A percentile compares a stretch with the other conserved stretches of the same genome.
phyloP scores from a whole-genome alignment of 805 yeast species.

The Kluyveromyces siamensis region DNA sequence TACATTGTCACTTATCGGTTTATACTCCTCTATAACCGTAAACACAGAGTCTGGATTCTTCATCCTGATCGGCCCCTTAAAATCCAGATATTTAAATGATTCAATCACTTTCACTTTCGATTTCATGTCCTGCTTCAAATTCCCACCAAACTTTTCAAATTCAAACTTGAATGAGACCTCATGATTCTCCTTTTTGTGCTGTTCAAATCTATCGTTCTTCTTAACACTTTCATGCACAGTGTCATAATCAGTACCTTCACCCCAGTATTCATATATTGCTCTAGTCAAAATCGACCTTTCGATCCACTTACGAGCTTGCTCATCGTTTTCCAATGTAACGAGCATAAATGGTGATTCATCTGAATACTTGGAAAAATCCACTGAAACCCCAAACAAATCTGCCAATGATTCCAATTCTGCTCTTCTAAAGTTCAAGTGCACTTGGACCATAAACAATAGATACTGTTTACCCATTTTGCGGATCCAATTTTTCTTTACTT shows the following conservation, averaged over 20 bases:
- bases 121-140: slow-evolving; percentile 28
- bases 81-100: slow-evolving; percentile 56
- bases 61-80: slow-evolving; percentile 72
- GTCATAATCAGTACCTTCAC: slow-evolving; percentile 48
- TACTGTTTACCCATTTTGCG: slow-evolving; percentile 34
- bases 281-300: slow-evolving; percentile 60
- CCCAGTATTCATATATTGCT: slow-evolving; percentile 78
- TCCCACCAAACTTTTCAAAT: slow-evolving; percentile 68
- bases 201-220: slow-evolving; percentile 17
- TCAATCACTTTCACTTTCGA: slow-evolving; percentile 59
- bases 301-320: slow-evolving; percentile 55
- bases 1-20: slow-evolving; percentile 34
- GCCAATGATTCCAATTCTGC: slow-evolving; percentile 87
- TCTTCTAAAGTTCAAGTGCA: slow-evolving; percentile 64
- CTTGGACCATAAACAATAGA: slow-evolving; percentile 77
- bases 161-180: slow-evolving; percentile 68
- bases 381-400: slow-evolving; percentile 41
- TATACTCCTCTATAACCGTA: slow-evolving; percentile 68
- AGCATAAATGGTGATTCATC: slow-evolving; percentile 61
- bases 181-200: slow-evolving; percentile 27
- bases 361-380: slow-evolving; percentile 53
- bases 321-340: slow-evolving; percentile 57
- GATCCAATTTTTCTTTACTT: neutral
- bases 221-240: slow-evolving; percentile 44
- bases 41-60: slow-evolving; percentile 66